A percentile compares a stretch with the other conserved stretches of the same genome.
phyloP scores from a whole-genome alignment of 106 monocot species.

The Platanthera zijinensis region DNA sequence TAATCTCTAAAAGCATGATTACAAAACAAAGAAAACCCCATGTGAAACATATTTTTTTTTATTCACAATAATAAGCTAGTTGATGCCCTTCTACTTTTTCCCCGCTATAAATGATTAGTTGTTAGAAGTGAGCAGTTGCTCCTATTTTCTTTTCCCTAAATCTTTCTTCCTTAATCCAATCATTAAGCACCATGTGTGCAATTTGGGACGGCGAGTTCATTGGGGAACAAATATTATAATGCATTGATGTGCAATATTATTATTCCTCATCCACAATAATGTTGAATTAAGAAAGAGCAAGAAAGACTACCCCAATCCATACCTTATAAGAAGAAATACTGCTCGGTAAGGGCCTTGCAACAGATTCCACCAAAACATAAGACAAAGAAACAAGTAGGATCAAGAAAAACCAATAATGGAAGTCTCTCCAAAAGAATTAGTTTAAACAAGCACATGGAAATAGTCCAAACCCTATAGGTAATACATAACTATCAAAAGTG shows the following conservation, averaged over 20 bases:
- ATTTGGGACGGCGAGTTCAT: background rate
- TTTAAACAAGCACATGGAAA: background rate
- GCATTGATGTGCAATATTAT: background rate
- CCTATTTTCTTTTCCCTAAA: background rate
- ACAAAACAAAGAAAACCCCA: too few species aligned
- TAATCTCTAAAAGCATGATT: too few species aligned
- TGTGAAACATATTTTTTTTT: too few species aligned
- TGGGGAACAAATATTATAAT: background rate
- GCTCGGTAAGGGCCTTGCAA: conserved; percentile 81
- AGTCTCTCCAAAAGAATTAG: background rate
- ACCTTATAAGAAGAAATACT: conserved; percentile 94
- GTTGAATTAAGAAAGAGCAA: background rate
- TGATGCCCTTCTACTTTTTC: background rate
- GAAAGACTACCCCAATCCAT: background rate
- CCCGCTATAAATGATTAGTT: background rate
- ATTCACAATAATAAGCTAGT: too few species aligned
- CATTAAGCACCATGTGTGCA: background rate
- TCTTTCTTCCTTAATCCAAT: background rate
- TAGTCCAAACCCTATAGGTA: background rate
- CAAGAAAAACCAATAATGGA: conserved; percentile 4
- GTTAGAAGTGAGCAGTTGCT: background rate
- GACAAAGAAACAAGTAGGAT: background rate
- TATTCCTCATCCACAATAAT: background rate
- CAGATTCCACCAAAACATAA: conserved; percentile 11
- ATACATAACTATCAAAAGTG: background rate